Evolutionary conservation across 139 green algal species (phyloP), one percentile per base, ranked within the genome.

Genomic region (Tetraselmis chui): DNA sequence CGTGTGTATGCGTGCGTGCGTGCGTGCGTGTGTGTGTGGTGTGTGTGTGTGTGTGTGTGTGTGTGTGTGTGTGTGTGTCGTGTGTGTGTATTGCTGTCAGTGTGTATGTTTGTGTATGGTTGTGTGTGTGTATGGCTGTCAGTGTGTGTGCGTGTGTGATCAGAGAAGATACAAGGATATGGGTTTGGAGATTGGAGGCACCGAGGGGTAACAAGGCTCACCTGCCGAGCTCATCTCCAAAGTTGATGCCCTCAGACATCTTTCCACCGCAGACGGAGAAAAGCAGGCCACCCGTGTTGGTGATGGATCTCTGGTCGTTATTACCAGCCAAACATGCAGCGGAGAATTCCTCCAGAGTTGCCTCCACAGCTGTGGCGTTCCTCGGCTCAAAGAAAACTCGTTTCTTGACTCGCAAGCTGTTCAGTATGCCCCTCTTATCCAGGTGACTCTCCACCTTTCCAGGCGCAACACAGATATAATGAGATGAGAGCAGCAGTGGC

Each of bases 191-290:
- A n/a, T n/a, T n/a, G n/a, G n/a, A n/a, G n/a, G n/a, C n/a, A n/a
- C n/a, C n/a, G n/a, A n/a, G n/a, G n/a, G n/a, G n/a, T n/a, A n/a
- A 59, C 28, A 83, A 11, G 27, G 75, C 82, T 23, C 83, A 94
- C 86, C 96, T 90, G 79, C 96, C 96, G 76, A 99, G 90, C 1
- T 90, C 91, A 84, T 99, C 95, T 1, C 93, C 96, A 90, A 99
- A 99, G 89, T 99, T 99, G 91, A 99, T 99, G 2, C 97, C 97
- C 81, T 99, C 97, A 2, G 91, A 93, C 83, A 99, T 91, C 84
- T 98, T 98, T 29, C 90, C 97, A 1, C 97, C 97, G 32, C 98
- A 92, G 75, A 99, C 96, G 76, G 89, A 95, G 80, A 99, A 86
- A 83, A 99, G 83, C 32, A 99, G 29, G 1, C 95, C 95, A 0